Base-by-base conservation (phyloP, 495 filamentous ascomycete genomes). In the Penicillium cinerascens region DNA sequence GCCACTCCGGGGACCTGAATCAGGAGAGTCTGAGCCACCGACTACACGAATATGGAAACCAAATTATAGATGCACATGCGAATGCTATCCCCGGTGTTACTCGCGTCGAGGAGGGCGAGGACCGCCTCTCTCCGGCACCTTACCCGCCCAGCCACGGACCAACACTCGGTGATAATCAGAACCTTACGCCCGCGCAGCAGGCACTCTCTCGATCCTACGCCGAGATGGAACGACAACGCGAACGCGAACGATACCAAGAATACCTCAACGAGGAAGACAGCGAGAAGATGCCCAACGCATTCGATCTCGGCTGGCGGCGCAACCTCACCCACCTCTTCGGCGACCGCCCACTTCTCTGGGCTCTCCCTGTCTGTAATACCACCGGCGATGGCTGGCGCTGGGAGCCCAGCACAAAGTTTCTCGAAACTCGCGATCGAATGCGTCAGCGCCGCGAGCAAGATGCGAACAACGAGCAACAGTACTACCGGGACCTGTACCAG, bases 351-450 rank as follows among this genome's bases (percentile, higher is more conserved):
- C 68, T 81, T 26, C 73, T 89, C 5, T 96, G 93, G 92, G 61
- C 71, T 3, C 56, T 96, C n/a, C 95, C 93, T 0, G 68, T 96
- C 15, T 83, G 83, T 67, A 95, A 85, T 48, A 92, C 89, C 0
- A 85, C 80, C 0, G 92, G 92, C 9, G 90, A 98, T 64, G 93
- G 93, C n/a, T 97, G 91, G 91, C 81, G 70, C 58, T 98, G 93
- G 93, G 91, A 96, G 61, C 80, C 91, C 1, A 95, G 83, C 37
- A 69, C 73, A 1, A 80, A 78, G 52, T 93, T 89, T 80, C 54
- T 87, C 15, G 83, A 82, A 21, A 85, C 84, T 3, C 77, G 82
- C 37, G 85, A 90, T 18, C 68, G 71, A 2, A 61, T 89, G 26
- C 75, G 81, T 2, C 44, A 68, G 4, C 78, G 83, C 54, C 73